Base-by-base conservation (phyloP, 345 rosid species). In the Psidium friedrichsthalianum region DNA sequence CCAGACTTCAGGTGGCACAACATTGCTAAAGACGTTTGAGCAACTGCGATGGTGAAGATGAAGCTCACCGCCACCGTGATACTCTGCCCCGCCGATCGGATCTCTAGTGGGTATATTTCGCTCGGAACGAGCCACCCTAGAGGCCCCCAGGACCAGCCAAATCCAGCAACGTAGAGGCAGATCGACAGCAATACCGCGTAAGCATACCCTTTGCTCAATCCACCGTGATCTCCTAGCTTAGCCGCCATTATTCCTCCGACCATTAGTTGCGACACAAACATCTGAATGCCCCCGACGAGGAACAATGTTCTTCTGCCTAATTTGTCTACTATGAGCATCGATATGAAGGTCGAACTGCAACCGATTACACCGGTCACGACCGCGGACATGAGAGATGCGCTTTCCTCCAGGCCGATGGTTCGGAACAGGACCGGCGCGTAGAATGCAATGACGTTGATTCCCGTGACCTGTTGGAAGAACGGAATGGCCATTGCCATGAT, bases 401-500 rank as follows among this genome's bases (percentile, higher is more conserved):
- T 93, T 59, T 91, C 94, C 25, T 94, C 93, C 16, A 92, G 89
- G 4, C 98, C 98, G 6, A 95, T 89, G 83, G 96, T 92, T 88
- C 95, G 88, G 86, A 93, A 94, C 29, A 95, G 87, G 40, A 95
- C 85, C 8, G 98, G 98, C 0, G 96, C 95, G 22, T 96, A 95
- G 87, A 96, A 96, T 57, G 88, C 86, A 2, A 94, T 92, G 83
- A 94, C 94, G 32, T 96, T 92, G 86, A 96, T 93, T 3, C 98
- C 98, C 0, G 98, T 95, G 42, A 94, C 94, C 81, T 93, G 94
- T 76, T 94, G 96, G 88, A 93, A 95, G 83, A 94, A 91, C 7
- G 99, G 98, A 85, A 94, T 92, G 8, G 86, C 90, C 5, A 94
- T 84, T 22, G 99, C 93, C 98, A 93, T 94, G 52, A 93, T 91